phyloP scores from a whole-genome alignment of 2,329 filamentous ascomycete species.

The Cytospora piceicola region DNA sequence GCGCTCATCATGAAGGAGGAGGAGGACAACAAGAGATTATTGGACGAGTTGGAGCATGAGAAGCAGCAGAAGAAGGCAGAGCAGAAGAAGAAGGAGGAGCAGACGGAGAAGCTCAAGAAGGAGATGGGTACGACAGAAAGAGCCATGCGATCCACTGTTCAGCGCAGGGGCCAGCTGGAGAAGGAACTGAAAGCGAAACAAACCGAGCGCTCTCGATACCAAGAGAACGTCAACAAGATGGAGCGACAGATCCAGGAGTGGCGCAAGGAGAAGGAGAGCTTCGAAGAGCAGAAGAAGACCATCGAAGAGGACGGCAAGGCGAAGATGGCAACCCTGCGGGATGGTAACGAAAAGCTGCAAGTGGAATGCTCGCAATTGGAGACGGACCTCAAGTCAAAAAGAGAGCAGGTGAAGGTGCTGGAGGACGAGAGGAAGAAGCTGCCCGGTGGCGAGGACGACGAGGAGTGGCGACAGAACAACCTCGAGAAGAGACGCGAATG shows the following conservation, averaged over 20 bases:
- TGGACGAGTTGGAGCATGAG: slow-evolving; percentile 73
- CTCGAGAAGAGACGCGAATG: slow-evolving; percentile 59
- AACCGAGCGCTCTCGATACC: slow-evolving; percentile 68
- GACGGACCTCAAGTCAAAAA: slow-evolving; percentile 72
- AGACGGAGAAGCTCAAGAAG: slow-evolving; percentile 80
- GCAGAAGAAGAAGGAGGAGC: slow-evolving; percentile 88
- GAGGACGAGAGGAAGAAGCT: slow-evolving; percentile 71
- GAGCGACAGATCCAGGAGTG: slow-evolving; percentile 65
- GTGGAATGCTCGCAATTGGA: slow-evolving; percentile 69
- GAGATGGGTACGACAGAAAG: slow-evolving; percentile 81
- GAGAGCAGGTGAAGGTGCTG: slow-evolving; percentile 71
- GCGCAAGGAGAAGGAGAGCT: slow-evolving; percentile 58
- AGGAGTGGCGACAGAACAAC: slow-evolving; percentile 57
- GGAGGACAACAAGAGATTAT: slow-evolving; percentile 67
- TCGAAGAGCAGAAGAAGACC: slow-evolving; percentile 56
- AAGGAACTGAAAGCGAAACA: slow-evolving; percentile 70
- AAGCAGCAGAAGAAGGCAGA: slow-evolving; percentile 77
- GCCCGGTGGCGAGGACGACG: slow-evolving; percentile 64
- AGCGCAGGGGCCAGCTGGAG: slow-evolving; percentile 78
- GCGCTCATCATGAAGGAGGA: slow-evolving; percentile 72
- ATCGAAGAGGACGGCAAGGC: slow-evolving; percentile 56
- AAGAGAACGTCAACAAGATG: slow-evolving; percentile 72
- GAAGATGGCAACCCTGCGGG: slow-evolving; percentile 56
- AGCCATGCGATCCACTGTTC: slow-evolving; percentile 79
- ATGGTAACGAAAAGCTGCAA: slow-evolving; percentile 64